A percentile compares a stretch with the other conserved stretches of the same genome.
Evolutionary conservation across 495 filamentous ascomycete genomes (phyloP).

Genomic region (Penicillium macrosclerotiorum): DNA sequence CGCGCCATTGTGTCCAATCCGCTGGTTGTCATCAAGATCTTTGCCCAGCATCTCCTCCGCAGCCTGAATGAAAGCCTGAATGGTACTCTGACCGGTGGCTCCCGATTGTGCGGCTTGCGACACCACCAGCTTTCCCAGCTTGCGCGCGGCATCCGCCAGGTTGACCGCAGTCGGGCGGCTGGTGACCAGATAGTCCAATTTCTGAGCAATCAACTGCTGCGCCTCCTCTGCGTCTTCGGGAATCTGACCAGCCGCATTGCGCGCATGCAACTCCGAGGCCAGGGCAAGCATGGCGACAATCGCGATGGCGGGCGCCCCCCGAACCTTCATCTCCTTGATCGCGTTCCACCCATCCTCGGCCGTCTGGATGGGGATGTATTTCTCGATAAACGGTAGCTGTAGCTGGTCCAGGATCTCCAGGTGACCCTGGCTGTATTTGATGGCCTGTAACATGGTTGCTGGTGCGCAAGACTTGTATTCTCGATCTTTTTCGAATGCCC

Average conservation of each 20-base stretch:
- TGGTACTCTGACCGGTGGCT: conserved; percentile 47
- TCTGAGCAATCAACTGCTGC: conserved; percentile 62
- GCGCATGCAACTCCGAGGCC: conserved; percentile 53
- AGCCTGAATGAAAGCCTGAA: conserved; percentile 65
- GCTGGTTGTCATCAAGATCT: conserved; percentile 81
- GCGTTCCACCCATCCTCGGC: conserved; percentile 85
- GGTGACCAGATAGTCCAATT: conserved; percentile 77
- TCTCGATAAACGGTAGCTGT: conserved; percentile 78
- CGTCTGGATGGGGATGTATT: conserved; percentile 71
- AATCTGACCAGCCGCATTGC: conserved; percentile 21
- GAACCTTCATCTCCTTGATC: conserved; percentile 90
- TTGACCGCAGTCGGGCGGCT: conserved; percentile 95
- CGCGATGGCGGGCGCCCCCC: conserved; percentile 93
- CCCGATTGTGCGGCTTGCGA: conserved; percentile 29
- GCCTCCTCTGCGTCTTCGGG: conserved; percentile 54
- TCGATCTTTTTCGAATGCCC: too few relatives aligned
- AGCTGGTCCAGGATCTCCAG: conserved; percentile 90
- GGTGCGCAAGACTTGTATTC: too few relatives aligned
- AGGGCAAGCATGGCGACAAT: conserved; percentile 90
- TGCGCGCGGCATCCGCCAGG: conserved; percentile 80
- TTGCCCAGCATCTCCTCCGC: conserved; percentile 87
- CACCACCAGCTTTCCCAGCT: conserved; percentile 62
- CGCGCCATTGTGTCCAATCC: conserved; percentile 79
- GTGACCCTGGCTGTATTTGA: conserved; percentile 75
- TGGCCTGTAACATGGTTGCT: conserved; percentile 74